A percentile compares a stretch with the other conserved stretches of the same genome.
Conservation (phyloP, 2,329 filamentous ascomycete species). For the Botrytis hyacinthi region DNA sequence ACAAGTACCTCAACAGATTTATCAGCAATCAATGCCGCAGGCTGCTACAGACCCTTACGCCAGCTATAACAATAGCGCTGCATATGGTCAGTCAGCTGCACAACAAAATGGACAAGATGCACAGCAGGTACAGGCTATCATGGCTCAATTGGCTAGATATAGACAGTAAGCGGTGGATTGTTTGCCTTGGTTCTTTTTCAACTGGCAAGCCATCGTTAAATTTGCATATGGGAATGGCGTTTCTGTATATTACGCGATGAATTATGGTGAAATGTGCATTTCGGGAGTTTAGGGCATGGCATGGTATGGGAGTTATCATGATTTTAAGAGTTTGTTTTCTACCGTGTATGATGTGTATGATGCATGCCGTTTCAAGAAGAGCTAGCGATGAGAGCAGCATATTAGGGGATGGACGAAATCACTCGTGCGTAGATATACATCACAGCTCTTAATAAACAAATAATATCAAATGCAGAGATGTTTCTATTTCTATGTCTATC, state of each 20-base stretch:
- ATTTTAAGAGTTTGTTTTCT: background rate
- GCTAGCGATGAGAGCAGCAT: background rate
- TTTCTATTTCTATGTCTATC: constrained; percentile 12
- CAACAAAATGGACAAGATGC: constrained; percentile 41
- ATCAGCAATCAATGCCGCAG: constrained; percentile 31
- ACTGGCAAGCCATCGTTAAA: background rate
- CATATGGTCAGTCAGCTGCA: constrained; percentile 17
- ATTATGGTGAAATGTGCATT: background rate
- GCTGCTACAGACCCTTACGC: constrained; percentile 21
- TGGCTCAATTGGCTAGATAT: constrained; percentile 68
- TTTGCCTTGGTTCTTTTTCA: background rate
- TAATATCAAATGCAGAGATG: background rate
- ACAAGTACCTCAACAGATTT: constrained; percentile 28
- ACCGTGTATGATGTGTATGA: background rate
- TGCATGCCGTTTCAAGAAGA: background rate
- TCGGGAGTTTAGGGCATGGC: background rate
- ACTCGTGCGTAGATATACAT: background rate
- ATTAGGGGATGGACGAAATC: background rate
- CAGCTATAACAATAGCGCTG: background rate
- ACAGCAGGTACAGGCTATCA: constrained; percentile 67
- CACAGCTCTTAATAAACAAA: background rate
- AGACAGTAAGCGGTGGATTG: constrained; percentile 46
- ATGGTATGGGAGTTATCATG: background rate
- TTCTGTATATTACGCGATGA: background rate
- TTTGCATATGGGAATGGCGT: background rate